phyloP scores from a whole-genome alignment of 2,329 filamentous ascomycete genomes.

The Ramularia collo-cygni region DNA sequence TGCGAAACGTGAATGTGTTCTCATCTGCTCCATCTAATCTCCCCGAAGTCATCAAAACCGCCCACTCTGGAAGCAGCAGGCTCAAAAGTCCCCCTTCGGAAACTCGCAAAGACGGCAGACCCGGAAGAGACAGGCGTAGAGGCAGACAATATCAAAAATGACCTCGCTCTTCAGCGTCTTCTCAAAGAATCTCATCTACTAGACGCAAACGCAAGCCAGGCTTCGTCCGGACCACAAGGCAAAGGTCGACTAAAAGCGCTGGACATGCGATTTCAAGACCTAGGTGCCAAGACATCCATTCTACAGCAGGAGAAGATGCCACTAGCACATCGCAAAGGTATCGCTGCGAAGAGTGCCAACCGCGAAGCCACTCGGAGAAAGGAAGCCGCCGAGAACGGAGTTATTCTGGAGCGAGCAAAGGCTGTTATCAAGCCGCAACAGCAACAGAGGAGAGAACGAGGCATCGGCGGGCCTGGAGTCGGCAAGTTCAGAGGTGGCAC shows the following conservation, averaged over 20 bases:
- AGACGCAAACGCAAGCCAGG: conserved; percentile 47
- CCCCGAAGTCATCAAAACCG: conserved; percentile 46
- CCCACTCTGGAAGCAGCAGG: conserved; percentile 31
- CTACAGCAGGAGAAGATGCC: conserved; percentile 82
- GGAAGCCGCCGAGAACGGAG: conserved; percentile 83
- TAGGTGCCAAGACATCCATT: conserved; percentile 71
- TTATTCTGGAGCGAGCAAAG: conserved; percentile 65
- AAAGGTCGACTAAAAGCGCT: conserved; percentile 72
- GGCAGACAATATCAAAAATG: conserved; percentile 70
- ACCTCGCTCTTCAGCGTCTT: conserved; percentile 83
- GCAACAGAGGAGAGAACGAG: conserved; percentile 45
- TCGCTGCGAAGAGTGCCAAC: conserved; percentile 56
- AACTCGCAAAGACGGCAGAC: conserved; percentile 15
- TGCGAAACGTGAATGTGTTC: too few relatives aligned
- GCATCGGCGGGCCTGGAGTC: conserved; percentile 69
- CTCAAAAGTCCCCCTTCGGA: conserved; percentile 23
- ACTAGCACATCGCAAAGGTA: conserved; percentile 79
- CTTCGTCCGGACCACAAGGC: conserved; percentile 48
- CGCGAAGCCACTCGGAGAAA: conserved; percentile 65
- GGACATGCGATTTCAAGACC: conserved; percentile 73
- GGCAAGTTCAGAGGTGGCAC: conserved; percentile 76
- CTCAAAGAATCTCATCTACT: conserved; percentile 89
- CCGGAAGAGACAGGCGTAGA: conserved; percentile 50
- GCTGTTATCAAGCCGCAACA: conserved; percentile 35
- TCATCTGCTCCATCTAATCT: too few relatives aligned